Evolutionary conservation across 352 stramenopile genomes (phyloP), one percentile per base, ranked within the genome.

Genomic region (Pythium guiyangense): DNA sequence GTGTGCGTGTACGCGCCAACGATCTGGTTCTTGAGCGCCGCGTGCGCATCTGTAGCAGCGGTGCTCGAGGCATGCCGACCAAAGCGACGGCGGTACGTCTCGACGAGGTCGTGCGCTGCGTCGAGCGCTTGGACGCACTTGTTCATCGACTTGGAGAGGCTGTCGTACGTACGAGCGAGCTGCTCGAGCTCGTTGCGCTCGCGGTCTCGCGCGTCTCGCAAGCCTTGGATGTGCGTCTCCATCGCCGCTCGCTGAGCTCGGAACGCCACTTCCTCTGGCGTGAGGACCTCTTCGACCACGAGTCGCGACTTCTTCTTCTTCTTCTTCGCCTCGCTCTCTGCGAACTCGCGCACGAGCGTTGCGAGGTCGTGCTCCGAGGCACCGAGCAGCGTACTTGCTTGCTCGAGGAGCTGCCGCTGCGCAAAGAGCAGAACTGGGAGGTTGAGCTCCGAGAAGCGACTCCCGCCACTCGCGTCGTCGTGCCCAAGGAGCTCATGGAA

Each of bases 271-370:
- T 92, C 75, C 58, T 90, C 81, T 0, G 73, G 69, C 0, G 79
- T 84, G 10, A 88, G 48, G 2, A 85, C 54, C 39, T 92, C 74
- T 54, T 88, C 79, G 0, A 92, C 76, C 2, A 94, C 81, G 0
- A 94, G 63, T 2, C 79, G 72, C 0, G 81, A 90, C 47, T 88
- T 90, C 48, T 91, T 94, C 63, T 93, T 93, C 48, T 93, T 93
- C 60, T 86, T 87, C 57, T 86, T 92, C 2, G 74, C 67, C 59
- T 90, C 72, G 25, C 69, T 59, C 35, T 88, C 84, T 2, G 78
- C 61, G 44, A 89, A 89, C 4, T 54, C 62, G n/a, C 61, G 67
- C 31, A 86, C 46, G 45, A 72, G 88, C 6, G 56, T 39, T 1
- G 10, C 60, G 6, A 87, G 20, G 2, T 84, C 61, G 0, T 52